phyloP scores from a whole-genome alignment of 2,329 filamentous ascomycete species.

The Fusarium begoniae region DNA sequence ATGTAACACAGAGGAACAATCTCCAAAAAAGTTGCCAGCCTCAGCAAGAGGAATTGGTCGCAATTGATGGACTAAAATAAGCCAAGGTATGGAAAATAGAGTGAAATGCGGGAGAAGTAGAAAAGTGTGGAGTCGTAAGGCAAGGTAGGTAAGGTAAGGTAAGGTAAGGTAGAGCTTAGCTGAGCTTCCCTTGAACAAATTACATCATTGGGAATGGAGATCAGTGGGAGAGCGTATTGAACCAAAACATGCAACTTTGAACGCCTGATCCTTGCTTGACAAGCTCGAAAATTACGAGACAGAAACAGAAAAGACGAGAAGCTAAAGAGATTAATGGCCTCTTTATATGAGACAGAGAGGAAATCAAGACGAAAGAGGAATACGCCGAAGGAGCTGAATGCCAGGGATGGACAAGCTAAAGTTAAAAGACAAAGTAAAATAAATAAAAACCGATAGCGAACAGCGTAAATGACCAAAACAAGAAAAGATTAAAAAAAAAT shows the following conservation, averaged over 20 bases:
- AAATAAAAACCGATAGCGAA: neutral
- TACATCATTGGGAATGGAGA: conserved; percentile 36
- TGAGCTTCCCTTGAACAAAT: conserved; percentile 30
- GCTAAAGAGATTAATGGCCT: neutral
- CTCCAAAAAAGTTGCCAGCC: neutral
- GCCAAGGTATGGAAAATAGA: conserved; percentile 9
- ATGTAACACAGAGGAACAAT: conserved; percentile 4
- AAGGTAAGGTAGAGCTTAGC: conserved; percentile 21
- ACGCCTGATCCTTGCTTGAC: neutral
- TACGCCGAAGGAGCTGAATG: conserved; percentile 3
- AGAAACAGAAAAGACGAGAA: neutral
- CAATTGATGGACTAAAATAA: neutral
- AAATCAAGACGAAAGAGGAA: conserved; percentile 7
- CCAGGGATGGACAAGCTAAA: neutral
- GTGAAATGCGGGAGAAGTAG: conserved; percentile 25
- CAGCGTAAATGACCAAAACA: neutral
- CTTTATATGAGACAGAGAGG: neutral
- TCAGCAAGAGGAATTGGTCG: conserved; percentile 2
- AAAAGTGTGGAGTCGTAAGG: conserved; percentile 28
- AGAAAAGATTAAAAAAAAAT: neutral
- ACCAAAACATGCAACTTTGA: neutral
- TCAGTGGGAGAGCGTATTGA: neutral
- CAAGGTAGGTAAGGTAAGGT: conserved; percentile 8
- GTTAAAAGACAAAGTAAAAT: neutral
- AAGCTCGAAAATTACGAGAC: neutral